Conservation (phyloP, 306 rosid species). For the Cucurbita moschata region DNA sequence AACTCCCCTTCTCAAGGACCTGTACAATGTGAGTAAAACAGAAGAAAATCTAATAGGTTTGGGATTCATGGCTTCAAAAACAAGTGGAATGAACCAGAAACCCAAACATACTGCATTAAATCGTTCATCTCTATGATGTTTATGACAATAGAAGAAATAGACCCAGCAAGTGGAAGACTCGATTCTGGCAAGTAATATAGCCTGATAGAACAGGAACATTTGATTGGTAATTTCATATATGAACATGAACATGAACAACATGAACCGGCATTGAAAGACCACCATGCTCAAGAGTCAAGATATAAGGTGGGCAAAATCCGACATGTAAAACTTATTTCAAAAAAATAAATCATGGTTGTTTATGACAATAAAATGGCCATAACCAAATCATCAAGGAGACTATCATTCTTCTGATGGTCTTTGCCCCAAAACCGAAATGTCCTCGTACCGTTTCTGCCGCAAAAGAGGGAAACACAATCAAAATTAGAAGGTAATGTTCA, state of each 20-base stretch:
- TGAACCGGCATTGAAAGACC: background rate
- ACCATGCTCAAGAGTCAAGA: background rate
- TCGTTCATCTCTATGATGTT: background rate
- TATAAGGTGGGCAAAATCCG: background rate
- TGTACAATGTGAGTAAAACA: background rate
- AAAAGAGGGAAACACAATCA: background rate
- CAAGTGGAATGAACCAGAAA: background rate
- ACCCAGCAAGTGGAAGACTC: background rate
- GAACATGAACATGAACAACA: background rate
- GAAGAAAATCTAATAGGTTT: background rate
- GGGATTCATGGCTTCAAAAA: background rate
- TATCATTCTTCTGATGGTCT: constrained; percentile 39
- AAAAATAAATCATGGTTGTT: background rate
- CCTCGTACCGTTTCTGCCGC: constrained; percentile 50
- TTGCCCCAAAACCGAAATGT: constrained; percentile 47
- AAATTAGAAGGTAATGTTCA: background rate
- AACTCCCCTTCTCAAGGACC: too few species aligned
- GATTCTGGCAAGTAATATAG: background rate
- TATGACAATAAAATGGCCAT: background rate
- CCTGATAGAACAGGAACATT: background rate
- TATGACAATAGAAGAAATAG: background rate
- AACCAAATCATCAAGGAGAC: background rate
- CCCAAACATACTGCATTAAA: background rate
- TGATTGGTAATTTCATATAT: background rate
- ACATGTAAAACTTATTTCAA: background rate